Evolutionary conservation across 805 yeast species (phyloP), one percentile per base, ranked within the genome.

Genomic region (Kuraishia cidri): DNA sequence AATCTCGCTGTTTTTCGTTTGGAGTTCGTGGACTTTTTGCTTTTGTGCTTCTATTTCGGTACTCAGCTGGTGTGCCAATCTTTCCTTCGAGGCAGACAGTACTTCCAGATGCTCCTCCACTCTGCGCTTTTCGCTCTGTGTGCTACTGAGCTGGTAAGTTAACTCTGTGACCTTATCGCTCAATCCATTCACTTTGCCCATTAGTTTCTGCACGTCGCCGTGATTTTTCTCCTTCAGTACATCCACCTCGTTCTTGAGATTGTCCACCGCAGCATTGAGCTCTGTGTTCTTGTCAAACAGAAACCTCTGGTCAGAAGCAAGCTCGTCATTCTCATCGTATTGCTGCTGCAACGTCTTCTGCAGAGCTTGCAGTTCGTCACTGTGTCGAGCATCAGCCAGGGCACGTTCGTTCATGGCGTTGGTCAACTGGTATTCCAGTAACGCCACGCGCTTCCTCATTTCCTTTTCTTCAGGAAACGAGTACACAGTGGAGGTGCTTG

Each of bases 291-390:
- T 13, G 6, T 25, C 30, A n/a, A 19, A 22, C 6, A 32, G 25
- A 14, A 26, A 26, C 24, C 30, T 18, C 26, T 32, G 30, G 21
- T 32, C 34, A 4, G 21, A 13, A 9, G 28, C 17, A 10, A 31
- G 28, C 11, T 21, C 19, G 15, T 24, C 27, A 11, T 14, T 24
- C 27, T 23, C 18, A 17, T 23, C 28, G 19, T 17, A 17, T 6
- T 7, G 11, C 23, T 31, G 19, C 14, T 20, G 14, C 11, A 31
- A 10, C 5, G 23, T n/a, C 23, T 24, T 10, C 14, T 24, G 18
- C 16, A 31, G 28, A 4, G 15, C 16, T 6, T 17, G 15, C 12
- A 17, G 18, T 20, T 31, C 17, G 16, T 9, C 17, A 13, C 24
- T 16, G 16, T n/a, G 15, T 4, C 24, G 16, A 6, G 13, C 21